Evolutionary conservation across 371 early-diverging fungal species (phyloP).

Genomic region (Mortierella sp.): DNA sequence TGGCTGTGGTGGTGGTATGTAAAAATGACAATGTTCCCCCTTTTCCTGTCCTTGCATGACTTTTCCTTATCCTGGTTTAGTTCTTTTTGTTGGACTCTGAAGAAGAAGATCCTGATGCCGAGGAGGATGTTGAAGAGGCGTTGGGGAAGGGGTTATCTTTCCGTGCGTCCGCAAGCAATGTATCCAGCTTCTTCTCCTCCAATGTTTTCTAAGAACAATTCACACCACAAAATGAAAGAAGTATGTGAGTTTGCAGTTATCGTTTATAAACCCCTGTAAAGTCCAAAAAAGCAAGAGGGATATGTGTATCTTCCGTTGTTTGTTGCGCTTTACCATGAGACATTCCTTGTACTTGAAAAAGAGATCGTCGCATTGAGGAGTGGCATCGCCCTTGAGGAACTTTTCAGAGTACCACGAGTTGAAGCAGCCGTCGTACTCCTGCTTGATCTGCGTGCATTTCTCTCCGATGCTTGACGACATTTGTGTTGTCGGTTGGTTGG

Average conservation of each 20-base stretch:
- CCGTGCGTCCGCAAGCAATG: slow-evolving; percentile 79
- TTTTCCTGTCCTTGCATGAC: neutral
- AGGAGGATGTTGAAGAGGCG: slow-evolving; percentile 25
- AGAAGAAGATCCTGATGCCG: slow-evolving; percentile 22
- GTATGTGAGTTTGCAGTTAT: neutral
- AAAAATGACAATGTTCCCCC: no score
- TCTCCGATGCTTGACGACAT: slow-evolving; percentile 84
- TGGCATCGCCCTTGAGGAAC: slow-evolving; percentile 88
- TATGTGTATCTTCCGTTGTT: neutral
- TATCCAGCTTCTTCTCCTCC: slow-evolving; percentile 85
- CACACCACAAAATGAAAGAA: neutral
- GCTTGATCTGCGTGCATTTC: slow-evolving; percentile 91
- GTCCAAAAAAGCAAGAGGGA: neutral
- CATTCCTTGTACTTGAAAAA: slow-evolving; percentile 90
- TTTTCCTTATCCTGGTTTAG: neutral
- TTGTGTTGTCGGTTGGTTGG: neutral
- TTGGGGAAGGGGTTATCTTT: slow-evolving; percentile 79
- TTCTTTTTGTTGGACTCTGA: slow-evolving; percentile 34
- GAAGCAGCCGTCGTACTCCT: slow-evolving; percentile 93
- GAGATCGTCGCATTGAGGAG: slow-evolving; percentile 86
- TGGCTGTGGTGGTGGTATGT: no score
- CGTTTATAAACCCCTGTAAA: neutral
- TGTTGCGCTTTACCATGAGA: slow-evolving; percentile 85
- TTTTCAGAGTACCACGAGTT: slow-evolving; percentile 96
- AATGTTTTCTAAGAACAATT: slow-evolving; percentile 68